These are phyloP conservation scores for Curvularia lunata DNA, from an alignment of 2,329 filamentous ascomycete genomes.

Conservation along the genomic window DNA sequence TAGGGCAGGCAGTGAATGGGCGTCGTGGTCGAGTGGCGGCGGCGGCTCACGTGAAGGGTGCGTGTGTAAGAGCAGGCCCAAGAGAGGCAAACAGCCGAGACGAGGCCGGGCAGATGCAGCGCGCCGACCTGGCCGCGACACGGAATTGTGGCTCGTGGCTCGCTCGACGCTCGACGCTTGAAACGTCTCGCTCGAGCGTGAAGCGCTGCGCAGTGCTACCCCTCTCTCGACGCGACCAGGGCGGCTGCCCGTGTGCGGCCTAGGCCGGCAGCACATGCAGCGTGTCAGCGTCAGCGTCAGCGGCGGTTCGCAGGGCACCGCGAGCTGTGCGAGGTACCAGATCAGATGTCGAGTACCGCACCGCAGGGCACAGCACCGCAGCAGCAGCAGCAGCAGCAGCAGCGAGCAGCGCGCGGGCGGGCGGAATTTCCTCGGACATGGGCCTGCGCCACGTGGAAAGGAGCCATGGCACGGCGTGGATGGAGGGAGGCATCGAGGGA, in stretches of 20 bases:
- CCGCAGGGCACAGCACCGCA: too few relatives aligned
- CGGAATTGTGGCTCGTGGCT: constrained; percentile 7
- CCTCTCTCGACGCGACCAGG: neutral
- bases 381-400: too few relatives aligned
- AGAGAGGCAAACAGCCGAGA: constrained; percentile 38
- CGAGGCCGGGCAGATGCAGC: constrained; percentile 33
- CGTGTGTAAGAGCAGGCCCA: constrained; percentile 30
- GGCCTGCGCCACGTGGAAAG: constrained; percentile 12
- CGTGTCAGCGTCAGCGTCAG: constrained; percentile 4
- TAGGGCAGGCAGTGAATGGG: too few relatives aligned
- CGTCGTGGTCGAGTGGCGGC: neutral
- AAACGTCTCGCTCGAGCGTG: neutral
- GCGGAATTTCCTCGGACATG: constrained; percentile 4
- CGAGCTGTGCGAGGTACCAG: neutral
- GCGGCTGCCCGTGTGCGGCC: neutral
- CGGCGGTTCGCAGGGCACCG: constrained; percentile 11
- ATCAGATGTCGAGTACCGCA: too few relatives aligned
- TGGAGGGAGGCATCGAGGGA: too few relatives aligned
- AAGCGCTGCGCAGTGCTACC: neutral
- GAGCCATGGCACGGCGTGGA: neutral
- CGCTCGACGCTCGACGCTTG: constrained; percentile 10
- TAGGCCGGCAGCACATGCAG: neutral
- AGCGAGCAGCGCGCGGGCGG: neutral
- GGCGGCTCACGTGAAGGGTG: neutral
- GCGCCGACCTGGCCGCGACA: constrained; percentile 38